Evolutionary conservation across 139 green algal genomes (phyloP).

Genomic region (Tetradesmus obliquus): DNA sequence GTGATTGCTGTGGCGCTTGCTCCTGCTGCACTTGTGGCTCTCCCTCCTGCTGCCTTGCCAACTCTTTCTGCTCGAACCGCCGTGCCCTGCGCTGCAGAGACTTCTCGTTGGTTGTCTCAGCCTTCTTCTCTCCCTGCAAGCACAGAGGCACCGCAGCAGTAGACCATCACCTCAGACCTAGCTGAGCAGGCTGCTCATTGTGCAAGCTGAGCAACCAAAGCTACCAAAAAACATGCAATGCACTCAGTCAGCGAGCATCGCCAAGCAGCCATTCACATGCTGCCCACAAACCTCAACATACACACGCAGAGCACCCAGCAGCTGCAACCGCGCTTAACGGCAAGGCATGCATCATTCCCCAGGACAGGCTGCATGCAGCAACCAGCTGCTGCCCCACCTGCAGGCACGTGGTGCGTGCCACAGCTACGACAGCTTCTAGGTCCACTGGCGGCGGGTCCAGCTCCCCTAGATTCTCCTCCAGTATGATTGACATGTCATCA

Average conservation of each 20-base stretch:
- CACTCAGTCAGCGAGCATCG: too few species aligned
- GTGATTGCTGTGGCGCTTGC: neutral
- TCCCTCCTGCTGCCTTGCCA: neutral
- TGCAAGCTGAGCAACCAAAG: too few species aligned
- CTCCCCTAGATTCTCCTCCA: conserved; percentile 16
- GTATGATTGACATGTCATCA: conserved; percentile 17
- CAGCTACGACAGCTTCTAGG: neutral
- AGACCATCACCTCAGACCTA: too few species aligned
- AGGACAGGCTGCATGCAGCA: neutral
- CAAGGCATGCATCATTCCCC: too few species aligned
- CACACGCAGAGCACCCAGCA: too few species aligned
- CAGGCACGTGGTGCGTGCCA: neutral
- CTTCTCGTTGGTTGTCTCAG: neutral
- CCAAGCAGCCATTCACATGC: too few species aligned
- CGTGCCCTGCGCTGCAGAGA: neutral
- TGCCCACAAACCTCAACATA: too few species aligned
- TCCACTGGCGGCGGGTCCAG: neutral
- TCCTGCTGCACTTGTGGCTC: neutral
- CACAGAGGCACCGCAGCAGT: neutral
- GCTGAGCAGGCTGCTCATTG: too few species aligned
- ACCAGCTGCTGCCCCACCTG: neutral
- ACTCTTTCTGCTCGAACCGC: neutral
- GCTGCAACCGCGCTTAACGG: too few species aligned
- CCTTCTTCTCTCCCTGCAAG: neutral
- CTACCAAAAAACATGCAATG: too few species aligned